Conservation (phyloP, 2,329 filamentous ascomycete species). For the Cephalotrichum gorgonifer region DNA sequence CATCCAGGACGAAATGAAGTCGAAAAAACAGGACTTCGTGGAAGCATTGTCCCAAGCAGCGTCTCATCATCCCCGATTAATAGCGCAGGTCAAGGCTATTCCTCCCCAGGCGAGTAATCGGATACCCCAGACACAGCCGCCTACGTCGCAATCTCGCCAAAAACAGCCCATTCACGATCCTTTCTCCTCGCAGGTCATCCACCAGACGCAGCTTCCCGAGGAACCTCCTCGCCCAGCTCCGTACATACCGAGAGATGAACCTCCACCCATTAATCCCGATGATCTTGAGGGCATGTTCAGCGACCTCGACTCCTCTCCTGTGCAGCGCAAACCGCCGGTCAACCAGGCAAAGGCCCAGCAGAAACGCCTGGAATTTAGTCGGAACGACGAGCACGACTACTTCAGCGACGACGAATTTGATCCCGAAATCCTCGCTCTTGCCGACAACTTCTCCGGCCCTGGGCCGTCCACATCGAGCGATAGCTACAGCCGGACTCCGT, state of each 20-base stretch:
- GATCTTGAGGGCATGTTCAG: conserved; percentile 13
- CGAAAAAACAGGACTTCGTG: conserved; percentile 30
- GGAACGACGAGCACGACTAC: conserved; percentile 1
- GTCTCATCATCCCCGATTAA: conserved; percentile 29
- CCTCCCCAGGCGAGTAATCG: conserved; percentile 8
- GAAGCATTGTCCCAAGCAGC: conserved; percentile 30
- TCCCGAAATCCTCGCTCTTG: conserved; percentile 9
- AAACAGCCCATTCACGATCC: conserved; percentile 19
- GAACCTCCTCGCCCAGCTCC: conserved; percentile 12
- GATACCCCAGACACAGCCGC: conserved; percentile 34
- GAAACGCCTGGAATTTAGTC: not conserved
- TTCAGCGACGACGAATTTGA: conserved; percentile 8
- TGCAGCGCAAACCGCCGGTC: not conserved
- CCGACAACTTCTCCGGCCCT: conserved; percentile 4
- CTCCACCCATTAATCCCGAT: conserved; percentile 12
- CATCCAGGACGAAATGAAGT: conserved; percentile 31
- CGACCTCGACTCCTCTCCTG: not conserved
- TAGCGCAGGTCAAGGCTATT: conserved; percentile 15
- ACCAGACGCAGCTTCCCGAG: conserved; percentile 37
- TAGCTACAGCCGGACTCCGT: not conserved
- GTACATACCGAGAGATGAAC: conserved; percentile 11
- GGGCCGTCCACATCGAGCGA: not conserved
- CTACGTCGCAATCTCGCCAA: conserved; percentile 15
- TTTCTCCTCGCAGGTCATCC: conserved; percentile 35
- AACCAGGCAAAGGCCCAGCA: not conserved